These are phyloP conservation scores for Fusarium anthophilum DNA, from an alignment of 2,329 filamentous ascomycete genomes.

Conservation along the genomic window DNA sequence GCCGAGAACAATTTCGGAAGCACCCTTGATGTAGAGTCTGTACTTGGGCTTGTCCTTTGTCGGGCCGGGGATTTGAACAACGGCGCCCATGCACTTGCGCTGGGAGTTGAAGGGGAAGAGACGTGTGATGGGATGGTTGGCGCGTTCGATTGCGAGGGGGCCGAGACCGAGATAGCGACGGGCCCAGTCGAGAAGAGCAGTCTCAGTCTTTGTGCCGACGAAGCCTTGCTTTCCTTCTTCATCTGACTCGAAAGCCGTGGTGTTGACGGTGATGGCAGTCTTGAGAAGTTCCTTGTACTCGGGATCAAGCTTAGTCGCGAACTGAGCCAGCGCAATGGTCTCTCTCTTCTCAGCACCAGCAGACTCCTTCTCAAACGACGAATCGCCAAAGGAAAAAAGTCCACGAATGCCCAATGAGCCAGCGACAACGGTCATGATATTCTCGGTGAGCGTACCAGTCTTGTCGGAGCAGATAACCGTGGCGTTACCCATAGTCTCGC, in stretches of 20 bases:
- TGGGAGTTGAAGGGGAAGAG: conserved; percentile 64
- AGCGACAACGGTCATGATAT: conserved; percentile 78
- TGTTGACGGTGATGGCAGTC: conserved; percentile 61
- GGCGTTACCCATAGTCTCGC: conserved; percentile 77
- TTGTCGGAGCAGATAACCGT: conserved; percentile 79
- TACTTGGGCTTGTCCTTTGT: conserved; percentile 47
- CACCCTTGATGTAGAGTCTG: conserved; percentile 64
- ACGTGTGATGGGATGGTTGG: conserved; percentile 57
- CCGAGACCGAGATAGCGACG: conserved; percentile 60
- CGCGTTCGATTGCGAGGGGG: conserved; percentile 55
- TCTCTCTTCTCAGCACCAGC: conserved; percentile 9
- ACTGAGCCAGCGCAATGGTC: conserved; percentile 2
- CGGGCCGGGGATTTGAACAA: conserved; percentile 55
- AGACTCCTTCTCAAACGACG: conserved; percentile 45
- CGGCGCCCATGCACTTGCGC: conserved; percentile 66
- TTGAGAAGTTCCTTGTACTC: conserved; percentile 30
- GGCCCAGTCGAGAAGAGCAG: conserved; percentile 61
- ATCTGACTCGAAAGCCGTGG: conserved; percentile 63
- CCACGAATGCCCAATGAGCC: conserved; percentile 55
- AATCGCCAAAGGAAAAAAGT: conserved; percentile 55
- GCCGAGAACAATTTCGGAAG: conserved; percentile 63
- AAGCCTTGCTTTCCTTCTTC: conserved; percentile 55
- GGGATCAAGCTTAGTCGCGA: conserved; percentile 19
- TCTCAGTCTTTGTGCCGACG: conserved; percentile 66
- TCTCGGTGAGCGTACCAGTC: conserved; percentile 59